A percentile compares a stretch with the other conserved stretches of the same genome.
Evolutionary conservation across 192 early-diverging fungal species (phyloP).

Genomic region (Physocladia obscura): DNA sequence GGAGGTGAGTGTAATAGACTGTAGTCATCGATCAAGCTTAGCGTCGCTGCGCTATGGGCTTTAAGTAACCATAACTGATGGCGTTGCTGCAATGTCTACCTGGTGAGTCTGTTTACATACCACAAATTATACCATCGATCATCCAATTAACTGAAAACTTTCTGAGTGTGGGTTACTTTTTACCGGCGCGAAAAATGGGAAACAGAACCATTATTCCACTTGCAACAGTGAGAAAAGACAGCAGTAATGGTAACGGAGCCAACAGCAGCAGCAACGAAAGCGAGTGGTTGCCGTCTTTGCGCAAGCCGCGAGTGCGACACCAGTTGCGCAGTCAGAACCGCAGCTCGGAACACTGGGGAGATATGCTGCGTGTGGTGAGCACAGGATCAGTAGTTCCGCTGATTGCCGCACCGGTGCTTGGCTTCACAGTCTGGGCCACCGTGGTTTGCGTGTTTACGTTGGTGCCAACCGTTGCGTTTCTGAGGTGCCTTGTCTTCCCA

Average conservation of each 20-base stretch:
- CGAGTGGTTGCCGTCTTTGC: not conserved
- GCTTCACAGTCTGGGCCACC: conserved; percentile 3
- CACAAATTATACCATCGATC: too few species aligned
- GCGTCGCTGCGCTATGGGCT: too few species aligned
- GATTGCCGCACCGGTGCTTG: not conserved
- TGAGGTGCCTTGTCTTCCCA: not conserved
- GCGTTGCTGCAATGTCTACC: too few species aligned
- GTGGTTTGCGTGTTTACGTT: conserved; percentile 24
- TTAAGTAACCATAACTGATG: too few species aligned
- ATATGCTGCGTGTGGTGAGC: not conserved
- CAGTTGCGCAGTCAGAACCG: not conserved
- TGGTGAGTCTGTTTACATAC: too few species aligned
- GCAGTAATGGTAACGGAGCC: too few species aligned
- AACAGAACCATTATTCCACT: not conserved
- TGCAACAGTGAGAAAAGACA: not conserved
- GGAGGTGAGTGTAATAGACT: too few species aligned
- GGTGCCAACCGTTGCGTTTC: conserved; percentile 16
- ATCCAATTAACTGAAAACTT: too few species aligned
- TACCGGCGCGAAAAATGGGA: too few species aligned
- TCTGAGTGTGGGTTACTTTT: too few species aligned
- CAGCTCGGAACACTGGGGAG: conserved; percentile 22
- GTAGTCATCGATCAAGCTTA: too few species aligned
- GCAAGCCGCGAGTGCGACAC: not conserved
- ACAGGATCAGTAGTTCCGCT: conserved; percentile 13
- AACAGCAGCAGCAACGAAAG: not conserved